Base-by-base conservation (phyloP, 306 rosid genomes). In the Vigna mungo region DNA sequence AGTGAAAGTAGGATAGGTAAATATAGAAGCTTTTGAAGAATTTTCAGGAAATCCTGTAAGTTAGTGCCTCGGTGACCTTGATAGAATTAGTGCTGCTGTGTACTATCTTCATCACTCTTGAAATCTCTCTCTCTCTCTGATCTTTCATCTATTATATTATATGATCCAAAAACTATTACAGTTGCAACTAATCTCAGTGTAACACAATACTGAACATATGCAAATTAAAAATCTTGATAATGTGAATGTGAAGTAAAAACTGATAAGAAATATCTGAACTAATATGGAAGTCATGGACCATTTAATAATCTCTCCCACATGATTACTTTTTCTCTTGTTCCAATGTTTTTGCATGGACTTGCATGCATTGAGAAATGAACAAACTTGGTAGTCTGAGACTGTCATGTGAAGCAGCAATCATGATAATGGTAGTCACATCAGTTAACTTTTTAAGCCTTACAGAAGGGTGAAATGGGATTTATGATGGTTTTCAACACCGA, bases 21-120 rank as follows among this genome's bases (percentile, higher is more conserved):
- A 77, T 80, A 77, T 68, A 80, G 70, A 75, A 74, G 80, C 63
- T 85, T 82, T 80, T 79, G 83, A 70, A 84, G 82, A 77, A 82
- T 73, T 82, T 87, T 81, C 36, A 73, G 61, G 68, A 86, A 87
- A 75, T 83, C 56, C 83, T 82, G 84, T 80, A 82, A 85, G 46
- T 77, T 36, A 78, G 58, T 66, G 55, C 65, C 79, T 34, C 52
- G 66, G 55, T 73, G 76, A 56, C 74, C 30, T 61, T 56, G 55
- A 20, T 72, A 77, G 62, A 48, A 66, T 18, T 56, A 69, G 56
- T 72, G 61, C 21, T 41, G 20, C 14, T 43, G 1, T 53, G 16
- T 56, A 44, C 54, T 71, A 30, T 73, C 55, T 78, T 54, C 46
- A 74, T 54, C 46, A 74, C 64, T 58, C 37, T 27, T 25, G 10